Evolutionary conservation across 352 stramenopile species (phyloP), one percentile per base, ranked within the genome.

Genomic region (Phytopythium boreale): DNA sequence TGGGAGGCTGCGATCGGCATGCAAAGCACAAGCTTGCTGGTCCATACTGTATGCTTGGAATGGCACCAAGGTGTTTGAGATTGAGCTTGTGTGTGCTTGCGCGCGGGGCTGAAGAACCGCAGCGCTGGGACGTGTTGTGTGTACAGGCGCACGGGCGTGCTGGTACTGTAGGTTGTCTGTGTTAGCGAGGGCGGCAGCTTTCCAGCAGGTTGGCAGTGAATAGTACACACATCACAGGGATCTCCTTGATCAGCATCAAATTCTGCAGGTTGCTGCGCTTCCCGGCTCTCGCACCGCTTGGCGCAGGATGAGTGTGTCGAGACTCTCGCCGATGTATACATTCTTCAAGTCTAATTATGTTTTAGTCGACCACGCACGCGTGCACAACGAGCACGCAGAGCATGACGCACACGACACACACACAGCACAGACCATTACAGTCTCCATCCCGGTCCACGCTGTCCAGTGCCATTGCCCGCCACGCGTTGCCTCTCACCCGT

Each of bases 231-330:
- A 59, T 59, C 53, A 59, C n/a, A 2, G 34, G 1, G 8, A 36
- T 39, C 0, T 1, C n/a, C 19, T 29, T 34, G 53, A 59, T 59
- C 53, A 22, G 29, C n/a, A 59, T 59, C 22, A 19, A 29, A 8
- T 46, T 44, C 7, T 3, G 52, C 29, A 59, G 52, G 52, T 59
- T 29, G 15, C 41, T 11, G 41, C 17, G 7, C 24, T 22, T 22
- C 52, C 29, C 29, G 36, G 29, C 31, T 41, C 52, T 44, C 5
- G 37, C 53, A 29, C 53, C 20, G 31, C n/a, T 39, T 27, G 27
- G 20, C n/a, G 15, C 4, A 4, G 24, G 22, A 59, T 59, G 53
- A 59, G 53, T 59, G 52, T 59, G 34, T 59, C 34, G 14, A 44
- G 24, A 29, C 7, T 17, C 8, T n/a, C n/a, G n/a, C n/a, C n/a